Evolutionary conservation across 257 asterid genomes (phyloP).

Genomic region (Marsdenia floribunda): DNA sequence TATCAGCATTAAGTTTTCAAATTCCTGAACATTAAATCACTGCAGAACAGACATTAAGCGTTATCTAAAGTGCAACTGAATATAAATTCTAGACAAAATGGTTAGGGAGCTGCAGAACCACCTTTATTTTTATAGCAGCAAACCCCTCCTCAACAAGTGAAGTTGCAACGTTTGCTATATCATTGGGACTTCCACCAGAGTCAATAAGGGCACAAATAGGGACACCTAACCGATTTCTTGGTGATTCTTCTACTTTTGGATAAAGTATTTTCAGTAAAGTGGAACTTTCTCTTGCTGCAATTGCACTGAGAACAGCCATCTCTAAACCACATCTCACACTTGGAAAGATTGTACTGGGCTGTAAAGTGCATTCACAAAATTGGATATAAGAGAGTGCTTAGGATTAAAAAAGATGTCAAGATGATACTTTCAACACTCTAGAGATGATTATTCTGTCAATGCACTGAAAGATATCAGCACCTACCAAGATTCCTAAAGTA

Average conservation of each 20-base stretch:
- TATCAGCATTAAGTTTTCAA: background rate
- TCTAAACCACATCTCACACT: slow-evolving; percentile 95
- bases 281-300: slow-evolving; percentile 60
- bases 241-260: slow-evolving; percentile 37
- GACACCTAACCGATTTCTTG: slow-evolving; percentile 39
- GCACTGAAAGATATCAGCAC: slow-evolving; percentile 20
- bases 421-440: background rate
- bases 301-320: slow-evolving; percentile 86
- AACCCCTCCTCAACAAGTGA: slow-evolving; percentile 76
- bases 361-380: slow-evolving; percentile 23
- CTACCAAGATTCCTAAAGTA: slow-evolving; percentile 73
- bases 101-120: slow-evolving; percentile 11
- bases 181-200: slow-evolving; percentile 63
- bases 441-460: background rate
- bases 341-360: slow-evolving; percentile 86
- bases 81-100: background rate
- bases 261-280: slow-evolving; percentile 54
- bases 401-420: slow-evolving; percentile 2
- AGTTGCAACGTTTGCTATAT: slow-evolving; percentile 64
- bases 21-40: background rate
- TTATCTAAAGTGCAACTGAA: background rate
- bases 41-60: background rate
- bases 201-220: slow-evolving; percentile 82
- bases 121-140: slow-evolving; percentile 78
- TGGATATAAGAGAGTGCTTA: slow-evolving; percentile 10